A percentile compares a stretch with the other conserved stretches of the same genome.
These are phyloP conservation scores for Acacia confusa DNA, from an alignment of 306 rosid species.

Conservation along the genomic window DNA sequence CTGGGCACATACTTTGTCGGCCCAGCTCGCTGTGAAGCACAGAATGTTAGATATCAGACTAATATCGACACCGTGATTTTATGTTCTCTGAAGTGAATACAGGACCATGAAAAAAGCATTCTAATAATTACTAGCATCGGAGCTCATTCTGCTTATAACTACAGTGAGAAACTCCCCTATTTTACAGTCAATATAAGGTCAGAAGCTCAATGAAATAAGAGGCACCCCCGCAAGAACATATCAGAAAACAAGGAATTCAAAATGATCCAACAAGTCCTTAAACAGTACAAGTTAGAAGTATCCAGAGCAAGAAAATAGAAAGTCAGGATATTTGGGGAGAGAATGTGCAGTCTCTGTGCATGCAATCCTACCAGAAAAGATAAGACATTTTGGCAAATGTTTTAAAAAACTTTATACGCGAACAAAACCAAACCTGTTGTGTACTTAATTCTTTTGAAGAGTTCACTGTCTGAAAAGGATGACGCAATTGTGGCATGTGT, in stretches of 20 bases:
- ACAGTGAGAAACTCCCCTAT: no score
- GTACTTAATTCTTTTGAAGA: conserved; percentile 52
- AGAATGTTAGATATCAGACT: conserved; percentile 25
- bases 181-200: background rate
- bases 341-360: conserved; percentile 18
- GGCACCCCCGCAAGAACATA: conserved; percentile 4
- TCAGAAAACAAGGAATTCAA: background rate
- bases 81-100: background rate
- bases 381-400: conserved; percentile 7
- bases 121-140: background rate
- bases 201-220: background rate
- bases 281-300: background rate
- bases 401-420: background rate
- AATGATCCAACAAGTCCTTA: background rate
- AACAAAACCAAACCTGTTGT: conserved; percentile 57
- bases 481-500: conserved; percentile 47
- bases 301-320: background rate
- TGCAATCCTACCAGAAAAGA: conserved; percentile 12
- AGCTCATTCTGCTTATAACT: conserved; percentile 2
- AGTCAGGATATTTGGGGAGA: conserved; percentile 1
- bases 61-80: background rate
- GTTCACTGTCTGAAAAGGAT: conserved; percentile 39
- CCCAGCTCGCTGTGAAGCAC: conserved; percentile 47
- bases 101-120: background rate
- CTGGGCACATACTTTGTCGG: conserved; percentile 53